Percentiles rank a stretch among this genome's conserved stretches.
phyloP scores from a whole-genome alignment of 352 stramenopile genomes.

The Phytophthora chlamydospora region DNA sequence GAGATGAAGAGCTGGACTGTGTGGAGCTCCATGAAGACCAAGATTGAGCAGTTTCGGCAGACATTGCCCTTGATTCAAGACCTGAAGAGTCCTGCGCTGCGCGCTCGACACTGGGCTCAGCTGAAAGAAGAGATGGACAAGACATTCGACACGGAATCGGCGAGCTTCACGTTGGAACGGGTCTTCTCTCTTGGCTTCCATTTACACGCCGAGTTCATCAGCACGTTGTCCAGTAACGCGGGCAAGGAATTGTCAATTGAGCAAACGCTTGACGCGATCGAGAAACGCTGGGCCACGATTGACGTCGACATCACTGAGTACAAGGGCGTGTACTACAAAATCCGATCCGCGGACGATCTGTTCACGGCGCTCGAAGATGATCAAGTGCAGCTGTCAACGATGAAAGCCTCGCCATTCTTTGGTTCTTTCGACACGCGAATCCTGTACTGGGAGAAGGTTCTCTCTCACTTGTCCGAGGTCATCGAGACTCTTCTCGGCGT shows the following conservation, averaged over 20 bases:
- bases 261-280: constrained; percentile 86
- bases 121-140: constrained; percentile 91
- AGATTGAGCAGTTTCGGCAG: constrained; percentile 94
- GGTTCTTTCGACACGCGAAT: constrained; percentile 90
- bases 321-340: constrained; percentile 94
- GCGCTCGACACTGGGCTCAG: constrained; percentile 88
- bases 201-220: constrained; percentile 91
- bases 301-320: constrained; percentile 93
- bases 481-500: constrained; percentile 90
- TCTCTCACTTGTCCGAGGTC: constrained; percentile 91
- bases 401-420: constrained; percentile 95
- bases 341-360: constrained; percentile 90
- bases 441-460: constrained; percentile 86
- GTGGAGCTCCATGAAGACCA: constrained; percentile 93
- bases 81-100: constrained; percentile 90
- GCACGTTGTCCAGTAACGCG: constrained; percentile 89
- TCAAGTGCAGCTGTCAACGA: constrained; percentile 91
- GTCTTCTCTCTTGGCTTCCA: constrained; percentile 91
- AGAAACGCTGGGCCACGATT: constrained; percentile 87
- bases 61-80: constrained; percentile 94
- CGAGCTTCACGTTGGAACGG: constrained; percentile 82
- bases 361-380: constrained; percentile 93
- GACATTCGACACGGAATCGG: constrained; percentile 77
- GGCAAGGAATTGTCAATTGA: constrained; percentile 94
- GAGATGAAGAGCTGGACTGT: constrained; percentile 93